Base-by-base conservation (phyloP, 2,329 filamentous ascomycete genomes). In the Fonsecaea multimorphosa region DNA sequence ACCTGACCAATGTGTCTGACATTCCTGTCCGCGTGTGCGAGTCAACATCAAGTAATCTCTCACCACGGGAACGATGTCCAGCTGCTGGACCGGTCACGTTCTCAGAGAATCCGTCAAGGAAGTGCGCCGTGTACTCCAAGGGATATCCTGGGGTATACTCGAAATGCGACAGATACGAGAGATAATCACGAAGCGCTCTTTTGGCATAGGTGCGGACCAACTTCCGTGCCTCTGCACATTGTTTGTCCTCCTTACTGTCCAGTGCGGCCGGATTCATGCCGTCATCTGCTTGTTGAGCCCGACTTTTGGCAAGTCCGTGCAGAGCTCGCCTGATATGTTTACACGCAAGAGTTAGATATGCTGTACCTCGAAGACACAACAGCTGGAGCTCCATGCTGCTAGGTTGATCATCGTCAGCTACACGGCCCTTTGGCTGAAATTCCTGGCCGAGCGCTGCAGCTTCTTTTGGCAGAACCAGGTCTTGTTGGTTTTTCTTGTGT, bases 131-230 rank as follows among this genome's bases (percentile, higher is more conserved):
- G 40, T 78, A 85, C 52, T 87, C 84, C 52, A 85, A 77, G 7
- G 89, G 85, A 49, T 91, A 77, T 56, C 90, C 86, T 0, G 91
- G 90, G 0, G 91, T 91, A 77, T 95, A 95, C 72, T 95, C 90
- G 68, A 95, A 88, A 65, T 88, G 82, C 0, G 87, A 86, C 44
- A 96, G 80, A 74, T 91, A 95, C 24, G 85, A 81, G 72, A 88
- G 81, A 74, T 91, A 93, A 77, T 95, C 91, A 65, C 89, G 85
- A 24, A 95, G 78, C 0, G 91, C 91, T 62, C 88, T 85, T 76
- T 91, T 93, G 2, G 91, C 91, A 76, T 90, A 88, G 0, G 84
- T 83, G 72, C 91, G 91, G 70, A 94, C 89, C 29, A 85, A 78
- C 75, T 90, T 92, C 52, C 89, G 85, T 52, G 85, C 85, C 68